Percentiles rank a stretch among this genome's conserved stretches.
Evolutionary conservation across 441 rosid genomes (phyloP).

Genomic region (Eruca vesicaria): DNA sequence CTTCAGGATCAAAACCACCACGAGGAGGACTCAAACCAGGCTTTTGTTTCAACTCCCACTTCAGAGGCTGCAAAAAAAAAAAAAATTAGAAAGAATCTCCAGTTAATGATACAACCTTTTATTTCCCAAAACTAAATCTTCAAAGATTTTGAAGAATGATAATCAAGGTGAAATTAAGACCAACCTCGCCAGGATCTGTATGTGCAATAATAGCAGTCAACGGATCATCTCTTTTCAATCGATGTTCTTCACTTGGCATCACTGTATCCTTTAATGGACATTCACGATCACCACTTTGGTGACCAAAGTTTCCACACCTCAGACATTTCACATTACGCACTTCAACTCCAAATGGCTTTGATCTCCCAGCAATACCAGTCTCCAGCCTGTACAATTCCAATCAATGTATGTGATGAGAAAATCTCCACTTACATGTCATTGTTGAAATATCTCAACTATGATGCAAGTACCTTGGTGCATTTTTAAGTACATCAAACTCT

Average conservation of each 20-base stretch:
- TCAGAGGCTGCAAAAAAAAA: conserved; percentile 80
- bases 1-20: conserved; percentile 86
- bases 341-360: conserved; percentile 89
- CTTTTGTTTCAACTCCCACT: conserved; percentile 97
- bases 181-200: conserved; percentile 77
- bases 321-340: conserved; percentile 85
- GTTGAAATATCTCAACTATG: background rate
- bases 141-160: background rate
- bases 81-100: background rate
- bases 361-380: conserved; percentile 78
- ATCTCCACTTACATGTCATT: background rate
- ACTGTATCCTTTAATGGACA: conserved; percentile 91
- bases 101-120: conserved; percentile 10
- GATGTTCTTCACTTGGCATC: conserved; percentile 90
- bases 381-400: conserved; percentile 57
- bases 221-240: conserved; percentile 90
- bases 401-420: background rate
- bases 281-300: conserved; percentile 96
- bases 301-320: conserved; percentile 87
- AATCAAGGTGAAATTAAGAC: background rate
- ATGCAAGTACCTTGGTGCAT: conserved; percentile 70
- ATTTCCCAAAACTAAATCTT: background rate
- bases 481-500: conserved; percentile 77
- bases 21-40: conserved; percentile 97
- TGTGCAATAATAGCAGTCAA: conserved; percentile 82